Evolutionary conservation across 148 eudicot genomes (phyloP).

Genomic region (Polygonum aviculare): DNA sequence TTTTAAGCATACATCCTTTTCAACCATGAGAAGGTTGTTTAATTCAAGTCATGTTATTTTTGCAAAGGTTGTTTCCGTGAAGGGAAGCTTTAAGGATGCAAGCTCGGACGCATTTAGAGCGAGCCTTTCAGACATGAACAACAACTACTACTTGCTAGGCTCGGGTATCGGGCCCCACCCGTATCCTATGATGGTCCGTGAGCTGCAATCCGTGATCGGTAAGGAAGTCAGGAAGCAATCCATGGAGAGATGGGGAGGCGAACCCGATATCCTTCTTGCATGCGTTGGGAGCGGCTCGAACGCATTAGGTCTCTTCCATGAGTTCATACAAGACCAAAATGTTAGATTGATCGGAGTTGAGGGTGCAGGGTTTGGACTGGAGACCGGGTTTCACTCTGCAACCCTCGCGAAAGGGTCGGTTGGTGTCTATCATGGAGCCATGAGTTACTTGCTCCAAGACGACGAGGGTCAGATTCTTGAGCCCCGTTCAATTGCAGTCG

Average conservation of each 20-base stretch:
- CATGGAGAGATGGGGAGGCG: constrained; percentile 49
- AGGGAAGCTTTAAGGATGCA: constrained; percentile 43
- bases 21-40: background rate
- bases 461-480: constrained; percentile 58
- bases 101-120: constrained; percentile 25
- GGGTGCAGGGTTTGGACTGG: constrained; percentile 39
- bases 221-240: constrained; percentile 54
- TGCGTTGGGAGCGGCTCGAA: constrained; percentile 59
- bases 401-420: constrained; percentile 53
- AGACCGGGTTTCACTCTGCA: constrained; percentile 48
- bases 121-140: constrained; percentile 14
- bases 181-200: constrained; percentile 48
- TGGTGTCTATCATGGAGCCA: constrained; percentile 66
- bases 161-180: constrained; percentile 41
- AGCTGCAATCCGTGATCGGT: constrained; percentile 48
- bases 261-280: constrained; percentile 43
- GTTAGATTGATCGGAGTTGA: constrained; percentile 43
- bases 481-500: constrained; percentile 62
- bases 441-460: constrained; percentile 64
- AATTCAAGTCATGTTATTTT: background rate
- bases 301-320: constrained; percentile 45
- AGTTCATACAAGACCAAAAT: constrained; percentile 34
- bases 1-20: background rate
- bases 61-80: background rate
- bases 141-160: constrained; percentile 17